phyloP scores from a whole-genome alignment of 75 land plant species.

The Sequoiadendron giganteum region DNA sequence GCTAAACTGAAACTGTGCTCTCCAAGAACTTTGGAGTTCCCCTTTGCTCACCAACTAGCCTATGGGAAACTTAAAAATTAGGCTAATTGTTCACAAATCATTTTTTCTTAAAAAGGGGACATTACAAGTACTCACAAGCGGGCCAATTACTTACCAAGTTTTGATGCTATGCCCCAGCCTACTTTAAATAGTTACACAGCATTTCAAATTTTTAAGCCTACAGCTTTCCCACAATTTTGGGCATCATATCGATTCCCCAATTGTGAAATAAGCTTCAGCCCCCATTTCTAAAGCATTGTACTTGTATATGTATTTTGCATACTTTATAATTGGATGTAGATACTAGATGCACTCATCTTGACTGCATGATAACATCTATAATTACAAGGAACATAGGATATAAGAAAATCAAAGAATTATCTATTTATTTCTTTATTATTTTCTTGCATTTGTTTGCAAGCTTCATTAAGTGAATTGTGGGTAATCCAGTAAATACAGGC shows the following conservation, averaged over 20 bases:
- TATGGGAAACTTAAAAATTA: too few relatives aligned
- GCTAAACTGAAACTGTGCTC: too few relatives aligned
- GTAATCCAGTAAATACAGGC: not conserved
- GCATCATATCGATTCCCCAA: not conserved
- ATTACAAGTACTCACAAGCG: too few relatives aligned
- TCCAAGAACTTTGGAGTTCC: too few relatives aligned
- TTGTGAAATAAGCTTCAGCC: not conserved
- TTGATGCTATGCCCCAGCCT: not conserved
- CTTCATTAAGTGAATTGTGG: not conserved
- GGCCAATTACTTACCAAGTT: too few relatives aligned
- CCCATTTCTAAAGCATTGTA: not conserved
- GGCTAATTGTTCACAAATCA: too few relatives aligned
- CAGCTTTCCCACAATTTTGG: not conserved
- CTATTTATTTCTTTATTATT: not conserved
- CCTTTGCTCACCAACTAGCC: too few relatives aligned
- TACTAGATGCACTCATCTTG: not conserved
- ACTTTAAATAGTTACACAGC: not conserved
- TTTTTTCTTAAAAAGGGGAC: too few relatives aligned
- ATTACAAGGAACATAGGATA: not conserved
- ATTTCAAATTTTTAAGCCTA: not conserved
- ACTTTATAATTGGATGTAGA: not conserved
- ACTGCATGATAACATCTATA: not conserved
- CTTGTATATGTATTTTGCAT: not conserved
- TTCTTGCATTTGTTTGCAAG: not conserved
- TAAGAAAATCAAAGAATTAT: not conserved